Conservation (phyloP, 1,284 basidiomycete species). For the Phlebopus sp. region DNA sequence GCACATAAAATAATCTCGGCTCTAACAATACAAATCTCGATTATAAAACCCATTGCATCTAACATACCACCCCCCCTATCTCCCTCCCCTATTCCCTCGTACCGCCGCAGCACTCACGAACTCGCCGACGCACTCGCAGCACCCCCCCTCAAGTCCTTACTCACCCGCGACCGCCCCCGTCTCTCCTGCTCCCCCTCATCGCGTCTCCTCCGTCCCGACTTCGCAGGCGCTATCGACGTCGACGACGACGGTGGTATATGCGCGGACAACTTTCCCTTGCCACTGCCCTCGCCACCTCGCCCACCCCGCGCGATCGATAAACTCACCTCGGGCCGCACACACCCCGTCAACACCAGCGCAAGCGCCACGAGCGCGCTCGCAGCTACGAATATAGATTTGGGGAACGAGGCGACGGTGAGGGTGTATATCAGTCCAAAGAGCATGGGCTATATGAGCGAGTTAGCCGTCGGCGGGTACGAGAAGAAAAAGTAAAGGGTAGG, state of each 20-base stretch:
- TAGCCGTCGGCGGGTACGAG: neutral
- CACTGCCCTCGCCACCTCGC: no score
- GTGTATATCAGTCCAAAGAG: constrained; percentile 69
- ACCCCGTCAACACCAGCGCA: constrained; percentile 45
- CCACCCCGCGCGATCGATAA: constrained; percentile 16
- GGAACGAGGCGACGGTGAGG: constrained; percentile 59
- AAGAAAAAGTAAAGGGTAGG: constrained; percentile 3
- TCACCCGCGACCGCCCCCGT: constrained; percentile 53
- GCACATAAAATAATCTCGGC: no score
- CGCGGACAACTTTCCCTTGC: constrained; percentile 5
- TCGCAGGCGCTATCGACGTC: neutral
- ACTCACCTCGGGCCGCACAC: constrained; percentile 53
- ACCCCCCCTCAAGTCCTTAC: constrained; percentile 48
- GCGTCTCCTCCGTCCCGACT: constrained; percentile 7
- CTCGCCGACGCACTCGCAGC: no score
- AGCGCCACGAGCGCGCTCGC: constrained; percentile 53
- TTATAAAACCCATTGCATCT: no score
- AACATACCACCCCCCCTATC: no score
- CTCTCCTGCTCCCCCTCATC: constrained; percentile 33
- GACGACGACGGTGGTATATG: no score
- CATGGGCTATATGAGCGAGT: constrained; percentile 48
- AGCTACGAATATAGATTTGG: constrained; percentile 62
- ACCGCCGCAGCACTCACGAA: no score
- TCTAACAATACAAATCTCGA: no score
- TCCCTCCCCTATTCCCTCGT: no score